Evolutionary conservation across 2,329 filamentous ascomycete species (phyloP), one percentile per base, ranked within the genome.

Genomic region (Hymenoscyphus occultus): DNA sequence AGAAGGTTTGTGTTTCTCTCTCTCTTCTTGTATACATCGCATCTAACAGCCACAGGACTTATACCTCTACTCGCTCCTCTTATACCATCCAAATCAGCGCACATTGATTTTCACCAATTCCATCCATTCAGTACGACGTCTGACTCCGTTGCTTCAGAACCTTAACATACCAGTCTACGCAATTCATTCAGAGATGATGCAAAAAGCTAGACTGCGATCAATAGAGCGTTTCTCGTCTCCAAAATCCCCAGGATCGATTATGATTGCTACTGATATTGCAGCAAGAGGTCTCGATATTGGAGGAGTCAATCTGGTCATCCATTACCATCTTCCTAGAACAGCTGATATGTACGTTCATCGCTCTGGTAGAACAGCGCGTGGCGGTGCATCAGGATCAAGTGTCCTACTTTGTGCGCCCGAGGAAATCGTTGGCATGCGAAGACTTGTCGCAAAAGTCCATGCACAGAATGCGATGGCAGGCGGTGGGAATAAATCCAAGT

Each of bases 291-390:
- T 99, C 59, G 95, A 99, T 76, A 97, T 99, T 71, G 90, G 91
- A 57, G 87, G 88, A 40, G 92, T 98, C 58, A 90, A 97, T 71
- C 84, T 96, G 14, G 90, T 99, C 16, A 81, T 99, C 19, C 95
- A 99, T 78, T 99, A 99, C 79, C 94, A 99, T 77, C 88, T 97
- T 0, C 95, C 95, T 1, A 90, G 93, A 64, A 84, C 92, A 0
- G 95, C 95, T 40, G 94, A 98, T 76, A 90, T 90, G 59, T 99
- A 99, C 75, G 93, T 99, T 14, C 95, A 99, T 76, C 89, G 95
- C 31, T 97, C 95, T 0, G 95, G 95, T 13, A 91, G 95, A 69
- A 98, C 95, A 0, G 95, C 95, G 1, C 91, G 95, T 74, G 94
- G 91, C 2, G 85, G 89, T 22, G 86, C 86, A 13, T 86, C 84